Base-by-base conservation (phyloP, 768 basidiomycete genomes). In the Dentipellis sp. region DNA sequence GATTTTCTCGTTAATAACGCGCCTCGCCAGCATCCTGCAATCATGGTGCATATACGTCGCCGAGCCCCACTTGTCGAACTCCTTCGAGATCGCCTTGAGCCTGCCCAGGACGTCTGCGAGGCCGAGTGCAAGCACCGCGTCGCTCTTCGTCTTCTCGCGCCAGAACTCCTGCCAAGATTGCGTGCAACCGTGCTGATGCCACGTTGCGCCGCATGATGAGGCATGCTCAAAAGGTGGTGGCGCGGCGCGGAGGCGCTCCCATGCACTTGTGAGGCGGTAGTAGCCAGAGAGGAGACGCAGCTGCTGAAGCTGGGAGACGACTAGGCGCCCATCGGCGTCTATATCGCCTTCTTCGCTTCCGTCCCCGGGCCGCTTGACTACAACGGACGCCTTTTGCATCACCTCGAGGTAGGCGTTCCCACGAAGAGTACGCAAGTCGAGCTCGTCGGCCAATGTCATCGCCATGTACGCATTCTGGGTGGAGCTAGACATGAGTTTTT, bases 1-100 rank as follows among this genome's bases (percentile, higher is more conserved):
- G 40, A 85, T 73, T 54, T 76, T 69, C 46, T 82, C 83, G 21
- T 68, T 66, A 48, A 88, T 79, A 48, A 75, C 74, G 61, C 76
- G 76, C 66, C 77, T 77, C 21, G 85, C 87, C 19, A 72, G 67
- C 63, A 72, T 68, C 64, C 83, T 75, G 70, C 87, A 89, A 56
- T 88, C 87, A 56, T 80, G 82, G 62, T 88, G 84, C 87, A 88
- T 88, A 64, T 86, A 86, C n/a, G 83, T 81, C 56, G 81, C 82
- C 57, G 77, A 79, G 2, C 85, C 84, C 81, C 82, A 83, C 53
- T 80, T 73, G 56, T 86, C 86, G 57, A 83, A 84, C 55, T 87
- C 84, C 68, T 81, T 83, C 62, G 80, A 70, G 37, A 89, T 74
- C 56, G 79, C 72, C 63, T 71, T 78, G 61, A 89, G 65, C 57